These are phyloP conservation scores for Hypoxylon sp. DNA, from an alignment of 2,329 filamentous ascomycete species.

Conservation along the genomic window DNA sequence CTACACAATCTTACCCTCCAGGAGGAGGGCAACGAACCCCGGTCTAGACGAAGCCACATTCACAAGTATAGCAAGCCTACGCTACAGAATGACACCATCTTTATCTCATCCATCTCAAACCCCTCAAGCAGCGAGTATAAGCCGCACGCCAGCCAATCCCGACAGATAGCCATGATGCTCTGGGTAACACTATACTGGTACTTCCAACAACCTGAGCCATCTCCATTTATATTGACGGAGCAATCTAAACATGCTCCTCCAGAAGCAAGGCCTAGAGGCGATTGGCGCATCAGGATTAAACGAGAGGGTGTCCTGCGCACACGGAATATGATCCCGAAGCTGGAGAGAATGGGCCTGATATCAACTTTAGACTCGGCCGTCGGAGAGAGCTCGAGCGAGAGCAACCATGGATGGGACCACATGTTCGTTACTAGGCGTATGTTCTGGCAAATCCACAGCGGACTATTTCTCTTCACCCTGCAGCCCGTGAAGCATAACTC, in stretches of 20 bases:
- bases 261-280: slow-evolving; percentile 80
- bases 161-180: slow-evolving; percentile 96
- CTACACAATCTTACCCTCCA: slow-evolving; percentile 52
- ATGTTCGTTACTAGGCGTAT: slow-evolving; percentile 86
- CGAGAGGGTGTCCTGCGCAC: slow-evolving; percentile 90
- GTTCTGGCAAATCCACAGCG: slow-evolving; percentile 94
- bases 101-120: slow-evolving; percentile 92
- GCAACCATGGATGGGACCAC: slow-evolving; percentile 76
- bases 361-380: slow-evolving; percentile 81
- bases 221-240: slow-evolving; percentile 72
- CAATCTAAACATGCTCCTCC: slow-evolving; percentile 76
- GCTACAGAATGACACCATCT: slow-evolving; percentile 83
- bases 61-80: slow-evolving; percentile 83
- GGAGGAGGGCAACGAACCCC: slow-evolving; percentile 50
- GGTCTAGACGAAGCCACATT: slow-evolving; percentile 58
- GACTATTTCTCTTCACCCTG: slow-evolving; percentile 89
- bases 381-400: slow-evolving; percentile 73
- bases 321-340: slow-evolving; percentile 86
- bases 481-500: slow-evolving; percentile 67
- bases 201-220: slow-evolving; percentile 88
- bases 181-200: slow-evolving; percentile 98
- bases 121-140: slow-evolving; percentile 86
- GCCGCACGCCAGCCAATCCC: slow-evolving; percentile 82
- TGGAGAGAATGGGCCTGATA: slow-evolving; percentile 93
- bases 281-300: slow-evolving; percentile 89